Evolutionary conservation across 768 basidiomycete species (phyloP), one percentile per base, ranked within the genome.

Genomic region (Kwoniella heveanensis): DNA sequence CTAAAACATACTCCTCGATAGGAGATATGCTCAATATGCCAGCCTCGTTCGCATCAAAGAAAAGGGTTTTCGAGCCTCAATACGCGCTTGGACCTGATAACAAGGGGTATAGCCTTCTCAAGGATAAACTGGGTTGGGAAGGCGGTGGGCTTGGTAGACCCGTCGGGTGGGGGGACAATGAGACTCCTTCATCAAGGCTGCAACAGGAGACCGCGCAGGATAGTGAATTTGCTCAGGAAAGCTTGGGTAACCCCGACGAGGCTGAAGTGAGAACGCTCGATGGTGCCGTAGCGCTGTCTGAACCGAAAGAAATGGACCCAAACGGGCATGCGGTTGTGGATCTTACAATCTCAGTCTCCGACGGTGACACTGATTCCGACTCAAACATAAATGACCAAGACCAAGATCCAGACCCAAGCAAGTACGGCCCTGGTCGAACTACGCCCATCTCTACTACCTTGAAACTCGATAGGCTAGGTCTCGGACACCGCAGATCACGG

Each of bases 51-150:
- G 39, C 39, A 3, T 44, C 39, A 17, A 44, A 44, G 39, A 7
- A 9, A 19, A 44, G 39, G 39, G 6, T 44, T 7, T 24, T 37
- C 12, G 58, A 54, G 24, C 50, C 57, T 10, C 53, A 62, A 9
- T 77, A 77, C 55, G 73, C 67, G 25, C 68, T 77, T 12, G 76
- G 76, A 21, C 73, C 73, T 13, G 71, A 74, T n/a, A 74, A 77
- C 55, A 73, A 67, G 32, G 76, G 76, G 3, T 74, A 73, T 52
- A 64, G 52, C n/a, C 37, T 77, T 21, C 29, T 77, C 46, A 54
- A 64, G 25, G 70, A 72, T 36, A 51, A 62, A 26, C 46, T 69
- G 26, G 76, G 76, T 24, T 77, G 76, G 76, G 59, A 70, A 26
- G 75, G 75, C n/a, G 74, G 74, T 22, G 74, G 74, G 19, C 48